Conservation (phyloP, 2,329 filamentous ascomycete species). For the Fusarium metavorans region DNA sequence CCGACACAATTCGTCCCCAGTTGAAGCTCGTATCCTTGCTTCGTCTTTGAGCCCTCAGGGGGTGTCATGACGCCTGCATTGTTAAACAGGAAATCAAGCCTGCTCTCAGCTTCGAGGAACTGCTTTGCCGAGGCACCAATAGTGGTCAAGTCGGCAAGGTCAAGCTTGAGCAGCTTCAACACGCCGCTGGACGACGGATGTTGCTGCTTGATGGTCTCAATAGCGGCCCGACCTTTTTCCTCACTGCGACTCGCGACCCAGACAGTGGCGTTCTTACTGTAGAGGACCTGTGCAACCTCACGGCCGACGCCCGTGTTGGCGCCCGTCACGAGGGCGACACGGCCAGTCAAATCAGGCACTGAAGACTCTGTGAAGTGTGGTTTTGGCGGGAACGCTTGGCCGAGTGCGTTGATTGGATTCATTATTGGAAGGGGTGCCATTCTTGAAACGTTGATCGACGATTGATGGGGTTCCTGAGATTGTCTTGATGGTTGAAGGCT, state of each 20-base stretch:
- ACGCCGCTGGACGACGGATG: slow-evolving; percentile 53
- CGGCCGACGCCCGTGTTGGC: slow-evolving; percentile 60
- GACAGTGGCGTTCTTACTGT: slow-evolving; percentile 65
- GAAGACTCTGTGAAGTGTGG: slow-evolving; percentile 63
- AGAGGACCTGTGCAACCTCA: slow-evolving; percentile 65
- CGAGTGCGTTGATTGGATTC: slow-evolving; percentile 27
- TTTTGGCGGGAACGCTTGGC: slow-evolving; percentile 40
- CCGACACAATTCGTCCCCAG: slow-evolving; percentile 57
- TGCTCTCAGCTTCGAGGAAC: slow-evolving; percentile 47
- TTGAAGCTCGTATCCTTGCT: slow-evolving; percentile 58
- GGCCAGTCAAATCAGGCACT: slow-evolving; percentile 63
- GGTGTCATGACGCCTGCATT: slow-evolving; percentile 60
- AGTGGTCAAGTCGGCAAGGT: slow-evolving; percentile 55
- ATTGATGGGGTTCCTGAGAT: background rate
- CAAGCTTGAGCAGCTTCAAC: slow-evolving; percentile 59
- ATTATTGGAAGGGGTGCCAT: slow-evolving; percentile 1
- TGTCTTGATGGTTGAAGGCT: background rate
- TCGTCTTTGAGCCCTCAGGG: slow-evolving; percentile 54
- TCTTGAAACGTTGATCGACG: background rate
- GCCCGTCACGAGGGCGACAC: slow-evolving; percentile 69
- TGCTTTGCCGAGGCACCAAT: slow-evolving; percentile 48
- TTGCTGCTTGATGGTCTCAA: slow-evolving; percentile 55
- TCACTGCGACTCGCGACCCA: slow-evolving; percentile 64
- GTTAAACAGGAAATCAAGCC: slow-evolving; percentile 57
- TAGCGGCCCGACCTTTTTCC: slow-evolving; percentile 58